Conservation (phyloP, 495 filamentous ascomycete genomes). For the Lophiostoma macrostomum region DNA sequence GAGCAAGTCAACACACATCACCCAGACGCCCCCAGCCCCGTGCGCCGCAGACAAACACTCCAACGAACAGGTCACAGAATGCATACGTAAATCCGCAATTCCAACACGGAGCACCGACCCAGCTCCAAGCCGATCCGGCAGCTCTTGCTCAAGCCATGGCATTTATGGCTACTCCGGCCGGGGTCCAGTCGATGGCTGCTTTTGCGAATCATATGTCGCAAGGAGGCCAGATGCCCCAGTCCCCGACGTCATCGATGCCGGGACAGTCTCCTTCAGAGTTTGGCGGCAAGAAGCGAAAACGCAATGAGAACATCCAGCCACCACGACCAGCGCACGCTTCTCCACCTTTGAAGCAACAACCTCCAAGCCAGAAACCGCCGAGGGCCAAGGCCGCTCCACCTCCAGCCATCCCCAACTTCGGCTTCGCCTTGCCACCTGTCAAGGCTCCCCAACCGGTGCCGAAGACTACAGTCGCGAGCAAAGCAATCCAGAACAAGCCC, state of each 20-base stretch:
- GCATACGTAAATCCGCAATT: constrained; percentile 24
- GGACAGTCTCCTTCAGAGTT: neutral
- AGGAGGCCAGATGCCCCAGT: neutral
- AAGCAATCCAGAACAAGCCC: constrained; percentile 64
- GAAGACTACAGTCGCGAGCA: constrained; percentile 42
- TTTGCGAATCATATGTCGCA: constrained; percentile 6
- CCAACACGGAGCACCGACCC: neutral
- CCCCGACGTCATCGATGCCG: neutral
- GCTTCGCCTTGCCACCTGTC: constrained; percentile 54
- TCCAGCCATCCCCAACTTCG: constrained; percentile 61
- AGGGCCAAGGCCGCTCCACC: constrained; percentile 41
- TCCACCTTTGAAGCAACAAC: neutral
- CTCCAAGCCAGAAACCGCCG: constrained; percentile 14
- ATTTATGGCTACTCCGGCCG: constrained; percentile 15
- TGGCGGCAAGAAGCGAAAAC: constrained; percentile 1
- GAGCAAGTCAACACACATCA: constrained; percentile 3
- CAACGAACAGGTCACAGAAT: too few relatives aligned
- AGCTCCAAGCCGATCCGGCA: constrained; percentile 8
- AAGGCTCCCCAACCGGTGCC: constrained; percentile 47
- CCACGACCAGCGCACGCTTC: too few relatives aligned
- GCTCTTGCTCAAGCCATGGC: constrained; percentile 21
- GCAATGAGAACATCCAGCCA: too few relatives aligned
- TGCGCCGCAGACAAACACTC: too few relatives aligned
- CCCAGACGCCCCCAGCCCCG: too few relatives aligned
- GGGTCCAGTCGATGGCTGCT: constrained; percentile 10